A percentile compares a stretch with the other conserved stretches of the same genome.
These are phyloP conservation scores for Fusarium multiceps DNA, from an alignment of 2,329 filamentous ascomycete species.

Conservation along the genomic window DNA sequence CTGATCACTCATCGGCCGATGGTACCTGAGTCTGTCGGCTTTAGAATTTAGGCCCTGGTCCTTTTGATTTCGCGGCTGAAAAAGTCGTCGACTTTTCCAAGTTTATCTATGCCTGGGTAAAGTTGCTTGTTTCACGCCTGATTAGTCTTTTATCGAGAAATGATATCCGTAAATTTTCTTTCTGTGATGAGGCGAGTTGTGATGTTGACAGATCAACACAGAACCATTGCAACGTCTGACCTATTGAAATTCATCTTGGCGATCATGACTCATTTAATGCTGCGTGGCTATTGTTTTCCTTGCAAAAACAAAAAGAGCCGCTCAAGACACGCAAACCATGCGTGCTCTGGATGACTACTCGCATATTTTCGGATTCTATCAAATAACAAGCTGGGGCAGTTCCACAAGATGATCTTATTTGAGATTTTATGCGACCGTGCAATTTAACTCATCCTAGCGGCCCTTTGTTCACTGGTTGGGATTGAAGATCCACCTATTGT, in stretches of 20 bases:
- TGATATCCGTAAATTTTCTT: not conserved
- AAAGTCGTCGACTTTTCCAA: slow-evolving; percentile 14
- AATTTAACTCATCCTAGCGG: slow-evolving; percentile 23
- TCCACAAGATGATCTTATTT: slow-evolving; percentile 41
- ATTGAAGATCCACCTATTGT: slow-evolving; percentile 7
- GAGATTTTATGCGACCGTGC: slow-evolving; percentile 33
- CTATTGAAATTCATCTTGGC: slow-evolving; percentile 8
- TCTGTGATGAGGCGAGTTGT: slow-evolving; percentile 10
- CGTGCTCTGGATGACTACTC: slow-evolving; percentile 4
- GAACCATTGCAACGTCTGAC: slow-evolving; percentile 6
- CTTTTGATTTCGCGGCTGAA: slow-evolving; percentile 35
- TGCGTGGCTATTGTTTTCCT: slow-evolving; percentile 5
- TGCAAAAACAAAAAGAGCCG: not conserved
- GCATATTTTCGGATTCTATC: slow-evolving; percentile 30
- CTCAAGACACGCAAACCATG: not conserved
- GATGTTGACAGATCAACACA: not conserved
- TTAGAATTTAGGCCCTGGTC: slow-evolving; percentile 32
- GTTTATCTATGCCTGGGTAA: not conserved
- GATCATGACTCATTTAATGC: slow-evolving; percentile 4
- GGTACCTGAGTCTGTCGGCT: slow-evolving; percentile 30
- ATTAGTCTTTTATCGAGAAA: slow-evolving; percentile 10
- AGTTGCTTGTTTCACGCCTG: slow-evolving; percentile 14
- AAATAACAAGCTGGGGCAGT: slow-evolving; percentile 37
- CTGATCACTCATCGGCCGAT: slow-evolving; percentile 34
- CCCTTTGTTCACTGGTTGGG: slow-evolving; percentile 3